Conservation (phyloP, 2,329 filamentous ascomycete genomes). For the Sporothrix euskadiensis region DNA sequence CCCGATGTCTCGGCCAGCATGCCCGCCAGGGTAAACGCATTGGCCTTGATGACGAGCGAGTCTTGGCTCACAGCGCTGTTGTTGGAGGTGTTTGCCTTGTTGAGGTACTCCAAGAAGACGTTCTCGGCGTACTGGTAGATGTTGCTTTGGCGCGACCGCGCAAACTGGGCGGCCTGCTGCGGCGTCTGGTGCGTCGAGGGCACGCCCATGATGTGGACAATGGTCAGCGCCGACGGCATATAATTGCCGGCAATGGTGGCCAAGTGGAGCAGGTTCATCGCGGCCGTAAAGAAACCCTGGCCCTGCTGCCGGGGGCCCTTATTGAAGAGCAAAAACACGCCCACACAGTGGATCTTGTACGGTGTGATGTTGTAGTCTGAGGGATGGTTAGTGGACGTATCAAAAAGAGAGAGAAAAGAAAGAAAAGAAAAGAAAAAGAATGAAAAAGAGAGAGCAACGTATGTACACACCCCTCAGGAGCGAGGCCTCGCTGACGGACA, state of each 20-base stretch:
- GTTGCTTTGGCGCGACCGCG: slow-evolving; percentile 23
- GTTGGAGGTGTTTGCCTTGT: neutral
- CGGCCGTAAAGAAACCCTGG: neutral
- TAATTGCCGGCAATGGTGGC: slow-evolving; percentile 38
- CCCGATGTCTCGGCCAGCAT: slow-evolving; percentile 34
- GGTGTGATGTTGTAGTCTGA: slow-evolving; percentile 35
- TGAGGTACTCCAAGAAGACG: slow-evolving; percentile 36
- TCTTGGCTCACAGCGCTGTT: neutral
- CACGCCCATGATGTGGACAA: slow-evolving; percentile 34
- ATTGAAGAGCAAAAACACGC: slow-evolving; percentile 35
- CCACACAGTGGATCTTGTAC: slow-evolving; percentile 41
- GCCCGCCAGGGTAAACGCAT: slow-evolving; percentile 44
- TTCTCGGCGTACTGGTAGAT: slow-evolving; percentile 33
- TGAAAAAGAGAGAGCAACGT: too few species aligned
- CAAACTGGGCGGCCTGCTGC: neutral
- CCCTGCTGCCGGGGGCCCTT: neutral
- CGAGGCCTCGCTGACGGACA: neutral
- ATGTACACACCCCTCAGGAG: neutral
- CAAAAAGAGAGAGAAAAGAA: too few species aligned
- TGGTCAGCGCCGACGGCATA: slow-evolving; percentile 41
- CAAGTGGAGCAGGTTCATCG: slow-evolving; percentile 38
- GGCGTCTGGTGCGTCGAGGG: neutral
- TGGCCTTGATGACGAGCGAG: slow-evolving; percentile 34
- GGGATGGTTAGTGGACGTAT: neutral
- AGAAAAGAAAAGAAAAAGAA: too few species aligned